These are phyloP conservation scores for Penicillium bialowiezense DNA, from an alignment of 495 filamentous ascomycete species.

Conservation along the genomic window DNA sequence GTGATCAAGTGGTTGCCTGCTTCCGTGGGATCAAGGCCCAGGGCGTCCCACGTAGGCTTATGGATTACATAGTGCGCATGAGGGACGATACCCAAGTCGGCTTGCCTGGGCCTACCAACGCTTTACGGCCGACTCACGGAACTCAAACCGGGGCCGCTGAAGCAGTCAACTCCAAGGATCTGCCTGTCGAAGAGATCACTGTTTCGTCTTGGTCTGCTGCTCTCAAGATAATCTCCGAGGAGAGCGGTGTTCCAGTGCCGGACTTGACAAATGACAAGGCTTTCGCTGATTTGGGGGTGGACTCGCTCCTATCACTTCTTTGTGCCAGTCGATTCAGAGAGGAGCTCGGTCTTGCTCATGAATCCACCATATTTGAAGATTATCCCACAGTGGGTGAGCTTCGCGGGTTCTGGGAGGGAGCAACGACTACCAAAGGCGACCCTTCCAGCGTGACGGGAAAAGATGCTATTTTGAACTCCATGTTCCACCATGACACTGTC, in stretches of 20 bases:
- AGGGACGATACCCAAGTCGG: too few species aligned
- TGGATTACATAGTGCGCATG: too few species aligned
- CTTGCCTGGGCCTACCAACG: too few species aligned
- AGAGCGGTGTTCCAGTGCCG: constrained; percentile 59
- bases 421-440: too few species aligned
- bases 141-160: constrained; percentile 39
- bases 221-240: constrained; percentile 62
- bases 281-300: constrained; percentile 52
- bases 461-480: too few species aligned
- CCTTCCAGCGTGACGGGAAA: too few species aligned
- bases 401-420: too few species aligned
- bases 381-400: constrained; percentile 56
- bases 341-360: constrained; percentile 47
- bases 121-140: too few species aligned
- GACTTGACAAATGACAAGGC: constrained; percentile 55
- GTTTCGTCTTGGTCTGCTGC: constrained; percentile 37
- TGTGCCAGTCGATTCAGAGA: constrained; percentile 47
- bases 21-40: too few species aligned
- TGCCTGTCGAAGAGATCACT: too few species aligned
- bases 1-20: constrained; percentile 25
- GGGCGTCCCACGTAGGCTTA: too few species aligned
- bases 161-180: constrained; percentile 26
- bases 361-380: constrained; percentile 59
- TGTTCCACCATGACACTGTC: too few species aligned
- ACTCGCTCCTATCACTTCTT: constrained; percentile 51